These are phyloP conservation scores for Canna indica DNA, from an alignment of 176 grass and related monocot genomes.

Conservation along the genomic window DNA sequence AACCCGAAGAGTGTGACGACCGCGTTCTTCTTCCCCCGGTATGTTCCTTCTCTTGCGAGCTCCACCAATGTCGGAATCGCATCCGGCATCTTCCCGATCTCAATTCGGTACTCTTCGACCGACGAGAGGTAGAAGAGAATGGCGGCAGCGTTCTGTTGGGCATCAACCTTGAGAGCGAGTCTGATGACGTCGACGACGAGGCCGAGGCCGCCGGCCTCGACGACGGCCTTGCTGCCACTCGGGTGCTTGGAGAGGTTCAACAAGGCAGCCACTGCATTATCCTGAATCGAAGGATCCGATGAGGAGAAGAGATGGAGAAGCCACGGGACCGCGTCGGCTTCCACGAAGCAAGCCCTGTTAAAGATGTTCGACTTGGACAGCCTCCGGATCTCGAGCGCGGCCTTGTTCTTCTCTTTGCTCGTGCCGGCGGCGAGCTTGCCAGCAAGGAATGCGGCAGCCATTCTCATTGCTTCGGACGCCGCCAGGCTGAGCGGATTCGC, in stretches of 20 bases:
- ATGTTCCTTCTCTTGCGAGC: slow-evolving; percentile 33
- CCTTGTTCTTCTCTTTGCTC: slow-evolving; percentile 38
- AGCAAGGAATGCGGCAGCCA: slow-evolving; percentile 37
- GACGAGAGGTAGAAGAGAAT: slow-evolving; percentile 80
- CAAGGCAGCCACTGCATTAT: slow-evolving; percentile 40
- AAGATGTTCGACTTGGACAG: slow-evolving; percentile 63
- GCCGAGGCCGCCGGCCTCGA: slow-evolving; percentile 40
- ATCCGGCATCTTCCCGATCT: slow-evolving; percentile 46
- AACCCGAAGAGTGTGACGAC: slow-evolving; percentile 49
- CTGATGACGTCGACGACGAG: slow-evolving; percentile 54
- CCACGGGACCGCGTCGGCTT: slow-evolving; percentile 56
- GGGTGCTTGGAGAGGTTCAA: slow-evolving; percentile 73
- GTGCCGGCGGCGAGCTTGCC: slow-evolving; percentile 29
- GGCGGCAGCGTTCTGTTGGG: slow-evolving; percentile 66
- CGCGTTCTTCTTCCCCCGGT: slow-evolving; percentile 61
- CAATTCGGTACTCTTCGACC: slow-evolving; percentile 41
- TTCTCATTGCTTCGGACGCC: slow-evolving; percentile 20
- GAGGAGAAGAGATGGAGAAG: slow-evolving; percentile 58
- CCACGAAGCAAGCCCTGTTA: slow-evolving; percentile 57
- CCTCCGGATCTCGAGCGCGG: slow-evolving; percentile 51
- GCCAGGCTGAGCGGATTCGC: slow-evolving; percentile 29
- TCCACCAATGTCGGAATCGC: slow-evolving; percentile 53
- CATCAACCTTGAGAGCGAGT: slow-evolving; percentile 29
- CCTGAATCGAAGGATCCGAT: slow-evolving; percentile 35
- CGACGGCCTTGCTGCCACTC: slow-evolving; percentile 34